Base-by-base conservation (phyloP, 371 early-diverging fungal species). In the Apophysomyces variabilis region DNA sequence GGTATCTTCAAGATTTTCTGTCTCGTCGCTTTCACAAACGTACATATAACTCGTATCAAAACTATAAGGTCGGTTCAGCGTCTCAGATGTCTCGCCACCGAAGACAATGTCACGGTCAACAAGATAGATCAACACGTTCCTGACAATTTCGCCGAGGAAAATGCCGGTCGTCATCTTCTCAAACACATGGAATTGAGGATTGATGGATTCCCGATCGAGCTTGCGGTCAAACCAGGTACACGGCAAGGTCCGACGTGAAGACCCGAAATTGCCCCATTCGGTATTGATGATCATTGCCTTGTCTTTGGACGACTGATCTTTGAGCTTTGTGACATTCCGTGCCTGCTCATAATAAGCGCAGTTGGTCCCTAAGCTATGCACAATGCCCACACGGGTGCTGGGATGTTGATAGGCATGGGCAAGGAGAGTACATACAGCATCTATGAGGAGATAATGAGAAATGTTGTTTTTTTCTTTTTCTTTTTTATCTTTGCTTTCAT, bases 141-240 rank as follows among this genome's bases (percentile, higher is more conserved):
- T 87, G 21, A 88, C 89, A 16, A 97, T 72, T 76, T 97, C 98
- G 58, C 96, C 96, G 46, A 97, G 74, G 74, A 95, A 96, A 67
- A 93, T 87, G n/a, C 97, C 97, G n/a, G 94, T 91, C n/a, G 96
- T 90, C 92, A 96, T 91, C 77, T 98, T 96, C 70, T 96, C 97
- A 76, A 93, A 94, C 46, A 90, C 86, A 73, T 96, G 95, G 71
- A 87, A 80, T 37, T 87, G 84, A 21, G 93, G 93, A 70, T 93
- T 91, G 35, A 82, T 71, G 18, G 95, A 90, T 63, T 86, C 86
- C 46, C 89, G 83, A 71, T 96, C 96, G 56, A 96, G 85, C 57
- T 85, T 82, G 65, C 83, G 72, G 80, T 97, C 98, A 75, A 92
- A 95, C 83, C 87, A 84, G 13, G 94, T 95, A 68, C 89, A 76